These are phyloP conservation scores for Candida sanyaensis DNA, from an alignment of 1,139 yeast genomes.

Conservation along the genomic window DNA sequence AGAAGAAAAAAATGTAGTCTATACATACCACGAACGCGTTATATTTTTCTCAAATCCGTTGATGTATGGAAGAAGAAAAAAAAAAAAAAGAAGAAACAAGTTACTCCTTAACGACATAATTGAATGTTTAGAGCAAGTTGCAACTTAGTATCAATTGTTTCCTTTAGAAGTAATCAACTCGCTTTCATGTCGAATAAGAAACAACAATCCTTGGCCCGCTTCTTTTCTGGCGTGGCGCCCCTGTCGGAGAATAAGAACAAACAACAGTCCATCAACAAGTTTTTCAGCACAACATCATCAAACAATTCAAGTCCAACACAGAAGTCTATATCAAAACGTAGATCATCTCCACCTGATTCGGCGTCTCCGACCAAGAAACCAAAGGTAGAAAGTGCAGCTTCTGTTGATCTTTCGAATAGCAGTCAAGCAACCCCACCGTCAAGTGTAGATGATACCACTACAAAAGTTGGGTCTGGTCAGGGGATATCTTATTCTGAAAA, in stretches of 20 bases:
- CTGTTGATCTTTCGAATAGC: not conserved
- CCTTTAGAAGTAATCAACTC: not conserved
- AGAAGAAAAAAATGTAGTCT: too few relatives aligned
- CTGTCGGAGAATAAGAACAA: conserved; percentile 4
- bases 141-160: not conserved
- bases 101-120: not conserved
- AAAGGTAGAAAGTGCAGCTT: not conserved
- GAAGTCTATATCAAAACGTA: conserved; percentile 4
- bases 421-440: conserved; percentile 1
- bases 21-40: too few relatives aligned
- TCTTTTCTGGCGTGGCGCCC: conserved; percentile 26
- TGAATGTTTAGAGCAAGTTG: not conserved
- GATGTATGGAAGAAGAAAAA: not conserved
- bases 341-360: conserved; percentile 7
- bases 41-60: too few relatives aligned
- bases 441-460: conserved; percentile 4
- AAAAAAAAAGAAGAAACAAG: not conserved
- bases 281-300: not conserved
- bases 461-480: conserved; percentile 9
- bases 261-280: conserved; percentile 1
- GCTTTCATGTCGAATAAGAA: conserved; percentile 9
- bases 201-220: conserved; percentile 39
- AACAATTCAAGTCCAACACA: conserved; percentile 2
- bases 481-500: conserved; percentile 21
- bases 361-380: conserved; percentile 7